Percentiles rank a stretch among this genome's conserved stretches.
These are phyloP conservation scores for Phoma herbarum DNA, from an alignment of 2,329 filamentous ascomycete genomes.

Conservation along the genomic window DNA sequence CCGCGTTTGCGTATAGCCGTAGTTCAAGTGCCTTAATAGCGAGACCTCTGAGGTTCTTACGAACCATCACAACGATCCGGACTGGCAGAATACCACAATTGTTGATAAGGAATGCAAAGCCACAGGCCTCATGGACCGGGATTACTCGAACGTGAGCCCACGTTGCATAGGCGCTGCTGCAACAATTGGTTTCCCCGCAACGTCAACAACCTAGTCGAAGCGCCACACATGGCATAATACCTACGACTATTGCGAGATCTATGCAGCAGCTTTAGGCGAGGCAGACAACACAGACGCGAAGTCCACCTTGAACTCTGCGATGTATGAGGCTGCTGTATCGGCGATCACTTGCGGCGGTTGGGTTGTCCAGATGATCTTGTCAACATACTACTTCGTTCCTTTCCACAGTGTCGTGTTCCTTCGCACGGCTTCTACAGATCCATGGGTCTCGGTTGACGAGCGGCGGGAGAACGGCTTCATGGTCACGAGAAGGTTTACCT, in stretches of 20 bases:
- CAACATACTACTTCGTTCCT: background rate
- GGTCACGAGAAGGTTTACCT: background rate
- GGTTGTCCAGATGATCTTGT: background rate
- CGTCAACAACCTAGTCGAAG: background rate
- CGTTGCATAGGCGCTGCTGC: no score
- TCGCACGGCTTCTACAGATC: background rate
- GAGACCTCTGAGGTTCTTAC: no score
- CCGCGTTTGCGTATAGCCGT: no score
- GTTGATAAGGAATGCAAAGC: no score
- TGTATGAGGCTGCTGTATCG: background rate
- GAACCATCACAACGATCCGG: no score
- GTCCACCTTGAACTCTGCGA: conserved; percentile 4
- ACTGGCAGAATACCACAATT: no score
- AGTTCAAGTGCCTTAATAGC: no score
- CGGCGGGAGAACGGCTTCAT: background rate
- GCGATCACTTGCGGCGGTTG: background rate
- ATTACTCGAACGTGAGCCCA: no score
- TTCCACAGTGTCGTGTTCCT: background rate
- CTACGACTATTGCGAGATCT: conserved; percentile 21
- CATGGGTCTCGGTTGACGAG: background rate
- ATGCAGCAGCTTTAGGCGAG: conserved; percentile 20
- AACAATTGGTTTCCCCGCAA: conserved; percentile 5
- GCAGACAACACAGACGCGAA: conserved; percentile 12
- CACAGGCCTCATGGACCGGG: no score
- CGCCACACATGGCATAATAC: conserved; percentile 1